Evolutionary conservation across 164 flowering plant genomes (phyloP).

Genomic region (Aristolochia californica): DNA sequence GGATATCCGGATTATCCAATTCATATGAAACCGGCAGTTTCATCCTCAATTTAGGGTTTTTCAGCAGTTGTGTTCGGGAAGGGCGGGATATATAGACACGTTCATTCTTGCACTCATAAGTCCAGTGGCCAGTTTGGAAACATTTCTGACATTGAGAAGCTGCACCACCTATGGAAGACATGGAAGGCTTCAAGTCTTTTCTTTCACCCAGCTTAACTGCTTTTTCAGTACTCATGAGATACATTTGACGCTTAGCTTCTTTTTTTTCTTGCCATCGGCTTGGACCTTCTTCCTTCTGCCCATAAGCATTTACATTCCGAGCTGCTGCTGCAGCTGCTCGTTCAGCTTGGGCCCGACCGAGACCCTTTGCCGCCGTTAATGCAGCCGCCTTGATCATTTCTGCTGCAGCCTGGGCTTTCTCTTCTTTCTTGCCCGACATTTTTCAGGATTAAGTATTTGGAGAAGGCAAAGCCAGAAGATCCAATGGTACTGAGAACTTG

Average conservation of each 20-base stretch:
- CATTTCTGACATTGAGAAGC: slow-evolving; percentile 90
- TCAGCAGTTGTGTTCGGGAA: slow-evolving; percentile 81
- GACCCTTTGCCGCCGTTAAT: slow-evolving; percentile 80
- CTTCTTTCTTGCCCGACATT: slow-evolving; percentile 78
- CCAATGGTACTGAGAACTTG: too few species aligned
- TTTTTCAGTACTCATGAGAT: slow-evolving; percentile 92
- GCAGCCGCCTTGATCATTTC: slow-evolving; percentile 87
- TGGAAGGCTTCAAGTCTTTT: slow-evolving; percentile 52
- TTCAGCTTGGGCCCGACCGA: slow-evolving; percentile 94
- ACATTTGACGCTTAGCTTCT: slow-evolving; percentile 95
- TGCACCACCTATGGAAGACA: slow-evolving; percentile 31
- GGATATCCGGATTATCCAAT: slow-evolving; percentile 49
- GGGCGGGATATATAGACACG: slow-evolving; percentile 88
- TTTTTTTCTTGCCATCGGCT: slow-evolving; percentile 96
- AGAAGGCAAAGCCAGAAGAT: too few species aligned
- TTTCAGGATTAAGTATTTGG: slow-evolving; percentile 3
- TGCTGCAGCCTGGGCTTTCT: slow-evolving; percentile 67
- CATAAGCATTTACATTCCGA: slow-evolving; percentile 84
- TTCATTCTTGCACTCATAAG: slow-evolving; percentile 93
- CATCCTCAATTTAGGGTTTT: slow-evolving; percentile 81
- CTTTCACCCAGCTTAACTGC: slow-evolving; percentile 84
- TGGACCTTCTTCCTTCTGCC: slow-evolving; percentile 98
- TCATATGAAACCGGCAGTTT: slow-evolving; percentile 39
- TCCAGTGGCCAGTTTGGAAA: slow-evolving; percentile 90
- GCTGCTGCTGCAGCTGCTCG: slow-evolving; percentile 92